Conservation (phyloP, 768 basidiomycete genomes). For the Phylloporus rhodoxanthus region DNA sequence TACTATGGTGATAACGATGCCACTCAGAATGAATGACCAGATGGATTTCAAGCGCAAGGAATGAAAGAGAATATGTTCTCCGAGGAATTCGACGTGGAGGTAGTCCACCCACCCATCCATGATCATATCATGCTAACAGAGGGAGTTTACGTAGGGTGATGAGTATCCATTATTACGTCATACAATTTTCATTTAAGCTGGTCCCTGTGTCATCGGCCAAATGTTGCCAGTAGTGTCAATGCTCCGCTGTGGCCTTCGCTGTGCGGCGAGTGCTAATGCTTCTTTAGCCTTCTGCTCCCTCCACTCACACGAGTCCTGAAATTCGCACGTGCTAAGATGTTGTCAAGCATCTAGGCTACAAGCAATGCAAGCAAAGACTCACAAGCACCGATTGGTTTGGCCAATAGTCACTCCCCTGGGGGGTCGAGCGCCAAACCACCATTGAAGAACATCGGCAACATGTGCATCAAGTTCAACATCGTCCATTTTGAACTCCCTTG, state of each 20-base stretch:
- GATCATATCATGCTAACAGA: background rate
- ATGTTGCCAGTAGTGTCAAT: background rate
- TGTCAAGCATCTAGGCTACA: background rate
- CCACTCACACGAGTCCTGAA: slow-evolving; percentile 76
- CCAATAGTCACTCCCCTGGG: slow-evolving; percentile 65
- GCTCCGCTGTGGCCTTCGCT: background rate
- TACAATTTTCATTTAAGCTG: background rate
- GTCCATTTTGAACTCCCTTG: slow-evolving; percentile 52
- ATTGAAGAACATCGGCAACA: slow-evolving; percentile 51
- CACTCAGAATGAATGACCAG: slow-evolving; percentile 43
- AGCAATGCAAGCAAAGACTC: slow-evolving; percentile 26
- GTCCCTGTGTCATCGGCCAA: background rate
- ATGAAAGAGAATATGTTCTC: slow-evolving; percentile 43
- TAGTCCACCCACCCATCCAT: slow-evolving; percentile 47
- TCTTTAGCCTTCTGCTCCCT: slow-evolving; percentile 47
- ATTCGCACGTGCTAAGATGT: slow-evolving; percentile 59
- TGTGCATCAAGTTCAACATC: slow-evolving; percentile 46
- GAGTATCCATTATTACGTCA: slow-evolving; percentile 32
- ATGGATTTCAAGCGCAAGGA: slow-evolving; percentile 43
- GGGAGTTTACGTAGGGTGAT: background rate
- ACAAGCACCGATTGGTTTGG: slow-evolving; percentile 63
- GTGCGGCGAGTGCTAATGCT: background rate
- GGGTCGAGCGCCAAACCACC: slow-evolving; percentile 70
- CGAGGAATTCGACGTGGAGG: slow-evolving; percentile 37
- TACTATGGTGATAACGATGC: slow-evolving; percentile 39